phyloP scores from a whole-genome alignment of 371 early-diverging fungal genomes.

The Mucor circinelloides region DNA sequence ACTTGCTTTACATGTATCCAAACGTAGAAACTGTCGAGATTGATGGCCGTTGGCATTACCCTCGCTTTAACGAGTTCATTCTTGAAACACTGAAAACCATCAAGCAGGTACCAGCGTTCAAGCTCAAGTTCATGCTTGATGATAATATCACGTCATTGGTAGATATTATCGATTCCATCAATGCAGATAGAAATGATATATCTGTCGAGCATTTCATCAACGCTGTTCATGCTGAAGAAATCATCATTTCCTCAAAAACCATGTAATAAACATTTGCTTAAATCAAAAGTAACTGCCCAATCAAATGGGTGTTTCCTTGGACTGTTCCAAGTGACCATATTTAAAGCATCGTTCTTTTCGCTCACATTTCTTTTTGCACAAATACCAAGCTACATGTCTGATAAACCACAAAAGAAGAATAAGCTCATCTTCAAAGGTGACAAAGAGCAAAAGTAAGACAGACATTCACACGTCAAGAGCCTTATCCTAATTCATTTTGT shows the following conservation, averaged over 20 bases:
- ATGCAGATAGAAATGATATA: neutral
- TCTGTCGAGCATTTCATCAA: neutral
- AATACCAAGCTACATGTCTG: slow-evolving; percentile 18
- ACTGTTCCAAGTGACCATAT: neutral
- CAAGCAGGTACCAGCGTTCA: neutral
- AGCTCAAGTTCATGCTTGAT: neutral
- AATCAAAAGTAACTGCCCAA: neutral
- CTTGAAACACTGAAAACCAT: neutral
- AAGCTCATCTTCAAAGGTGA: slow-evolving; percentile 67
- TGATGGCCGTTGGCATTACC: neutral
- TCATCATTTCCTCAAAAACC: neutral
- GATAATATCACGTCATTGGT: neutral
- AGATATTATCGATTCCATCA: neutral
- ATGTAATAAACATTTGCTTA: neutral
- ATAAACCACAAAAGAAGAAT: slow-evolving; percentile 36
- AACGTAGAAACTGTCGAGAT: neutral
- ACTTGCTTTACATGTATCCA: neutral
- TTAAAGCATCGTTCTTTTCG: neutral
- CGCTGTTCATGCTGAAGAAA: neutral
- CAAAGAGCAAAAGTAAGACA: slow-evolving; percentile 45
- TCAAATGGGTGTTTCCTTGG: neutral
- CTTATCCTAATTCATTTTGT: neutral
- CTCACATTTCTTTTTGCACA: neutral
- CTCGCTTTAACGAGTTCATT: neutral
- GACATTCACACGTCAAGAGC: neutral